Percentiles rank a stretch among this genome's conserved stretches.
phyloP scores from a whole-genome alignment of 306 rosid genomes.

The Cicer judaicum region DNA sequence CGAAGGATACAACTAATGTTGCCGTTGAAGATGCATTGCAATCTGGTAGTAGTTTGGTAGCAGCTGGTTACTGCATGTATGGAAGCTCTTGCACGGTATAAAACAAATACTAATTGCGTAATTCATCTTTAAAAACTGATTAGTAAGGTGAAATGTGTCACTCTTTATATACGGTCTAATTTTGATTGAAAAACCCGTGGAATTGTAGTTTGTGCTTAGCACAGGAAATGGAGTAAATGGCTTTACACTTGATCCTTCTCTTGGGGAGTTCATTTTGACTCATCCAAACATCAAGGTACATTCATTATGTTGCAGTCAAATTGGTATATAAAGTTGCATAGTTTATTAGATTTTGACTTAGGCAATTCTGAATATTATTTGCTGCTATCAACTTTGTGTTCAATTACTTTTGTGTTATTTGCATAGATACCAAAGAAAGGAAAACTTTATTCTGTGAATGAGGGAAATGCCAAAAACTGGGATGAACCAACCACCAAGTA shows the following conservation, averaged over 20 bases:
- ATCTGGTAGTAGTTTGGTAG: conserved; percentile 77
- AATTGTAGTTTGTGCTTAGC: conserved; percentile 77
- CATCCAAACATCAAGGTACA: conserved; percentile 88
- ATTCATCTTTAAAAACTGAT: background rate
- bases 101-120: conserved; percentile 10
- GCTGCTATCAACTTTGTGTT: conserved; percentile 14
- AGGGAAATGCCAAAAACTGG: conserved; percentile 96
- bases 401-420: conserved; percentile 38
- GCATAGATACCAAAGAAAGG: conserved; percentile 81
- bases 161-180: background rate
- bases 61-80: conserved; percentile 98
- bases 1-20: conserved; percentile 58
- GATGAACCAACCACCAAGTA: conserved; percentile 78
- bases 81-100: conserved; percentile 98
- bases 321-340: background rate
- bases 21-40: conserved; percentile 70
- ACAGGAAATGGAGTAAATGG: conserved; percentile 87
- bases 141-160: no score
- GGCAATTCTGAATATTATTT: background rate
- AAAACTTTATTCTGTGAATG: conserved; percentile 88
- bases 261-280: conserved; percentile 96
- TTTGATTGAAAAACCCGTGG: conserved; percentile 31
- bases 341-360: background rate
- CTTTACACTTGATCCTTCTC: conserved; percentile 94
- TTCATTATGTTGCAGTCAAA: conserved; percentile 13